Base-by-base conservation (phyloP, 2,329 filamentous ascomycete species). In the Colletotrichum cuscutae region DNA sequence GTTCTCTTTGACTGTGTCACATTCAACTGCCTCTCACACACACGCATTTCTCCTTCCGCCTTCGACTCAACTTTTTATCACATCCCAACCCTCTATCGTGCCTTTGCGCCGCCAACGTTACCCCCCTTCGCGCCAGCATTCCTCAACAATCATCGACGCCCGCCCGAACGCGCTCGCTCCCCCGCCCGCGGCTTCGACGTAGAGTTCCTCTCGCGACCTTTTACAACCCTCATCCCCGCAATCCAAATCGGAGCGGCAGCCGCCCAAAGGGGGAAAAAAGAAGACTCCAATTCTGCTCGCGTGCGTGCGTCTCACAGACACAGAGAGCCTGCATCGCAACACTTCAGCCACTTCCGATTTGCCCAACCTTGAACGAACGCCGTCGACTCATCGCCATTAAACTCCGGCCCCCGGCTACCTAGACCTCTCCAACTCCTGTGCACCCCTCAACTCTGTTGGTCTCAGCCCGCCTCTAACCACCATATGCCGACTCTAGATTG, bases 361-460 rank as follows among this genome's bases (percentile, higher is more conserved):
- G 60, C 60, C 22, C 32, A 60, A 42, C 66, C 59, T 70, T 60
- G 30, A 22, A 46, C 60, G n/a, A 60, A 60, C 52, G 58, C 60
- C 19, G 35, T 52, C 61, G 57, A 61, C 66, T 70, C 66, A 61
- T 65, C 65, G 56, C 35, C 26, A 57, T 71, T 73, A 73, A 71
- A 46, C 71, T 73, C 65, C 56, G 22, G 57, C 37, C 19, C 46
- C 49, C 56, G 71, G 60, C 56, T 60, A 35, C 32, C 32, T 35
- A 61, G 71, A 28, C 35, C 49, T 61, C 61, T 26, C 60, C 56
- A 56, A 65, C 46, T 71, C 56, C 28, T 61, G 71, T 71, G 71
- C 71, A 73, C 71, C 71, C 71, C 71, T 73, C 71, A 73, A 71
- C 71, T 73, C 71, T 71, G 71, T 71, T 73, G 66, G 32, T 61